phyloP scores from a whole-genome alignment of 257 asterid genomes.

The Primulina tabacum region DNA sequence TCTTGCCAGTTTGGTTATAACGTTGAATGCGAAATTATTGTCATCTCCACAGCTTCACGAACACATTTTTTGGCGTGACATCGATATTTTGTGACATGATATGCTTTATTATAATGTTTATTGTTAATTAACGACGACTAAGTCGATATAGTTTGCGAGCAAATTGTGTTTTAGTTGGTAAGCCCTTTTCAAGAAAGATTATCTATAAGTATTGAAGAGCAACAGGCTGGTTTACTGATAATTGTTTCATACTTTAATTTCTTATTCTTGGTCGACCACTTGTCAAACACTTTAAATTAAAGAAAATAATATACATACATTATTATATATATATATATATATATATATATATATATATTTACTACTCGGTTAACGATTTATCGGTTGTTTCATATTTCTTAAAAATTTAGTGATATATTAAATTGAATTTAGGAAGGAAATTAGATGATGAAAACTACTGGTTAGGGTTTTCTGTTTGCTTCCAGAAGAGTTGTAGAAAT shows the following conservation, averaged over 20 bases:
- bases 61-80: conserved; percentile 26
- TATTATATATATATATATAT: no score
- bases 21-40: conserved; percentile 14
- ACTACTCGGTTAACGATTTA: no score
- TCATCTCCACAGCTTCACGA: conserved; percentile 29
- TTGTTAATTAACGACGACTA: conserved; percentile 49
- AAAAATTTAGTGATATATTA: no score
- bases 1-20: conserved; percentile 32
- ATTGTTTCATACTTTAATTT: neutral
- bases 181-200: conserved; percentile 35
- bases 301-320: no score
- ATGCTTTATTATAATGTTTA: conserved; percentile 22
- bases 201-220: conserved; percentile 15
- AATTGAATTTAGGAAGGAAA: no score
- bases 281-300: conserved; percentile 19
- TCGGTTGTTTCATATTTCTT: no score
- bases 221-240: neutral
- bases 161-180: conserved; percentile 31
- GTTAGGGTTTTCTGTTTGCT: neutral
- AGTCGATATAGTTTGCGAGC: conserved; percentile 18
- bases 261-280: conserved; percentile 8
- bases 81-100: conserved; percentile 13
- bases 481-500: neutral
- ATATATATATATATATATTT: no score
- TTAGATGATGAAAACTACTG: neutral